Evolutionary conservation across 2,329 filamentous ascomycete genomes (phyloP), one percentile per base, ranked within the genome.

Genomic region (Apiospora rasikravindrae): DNA sequence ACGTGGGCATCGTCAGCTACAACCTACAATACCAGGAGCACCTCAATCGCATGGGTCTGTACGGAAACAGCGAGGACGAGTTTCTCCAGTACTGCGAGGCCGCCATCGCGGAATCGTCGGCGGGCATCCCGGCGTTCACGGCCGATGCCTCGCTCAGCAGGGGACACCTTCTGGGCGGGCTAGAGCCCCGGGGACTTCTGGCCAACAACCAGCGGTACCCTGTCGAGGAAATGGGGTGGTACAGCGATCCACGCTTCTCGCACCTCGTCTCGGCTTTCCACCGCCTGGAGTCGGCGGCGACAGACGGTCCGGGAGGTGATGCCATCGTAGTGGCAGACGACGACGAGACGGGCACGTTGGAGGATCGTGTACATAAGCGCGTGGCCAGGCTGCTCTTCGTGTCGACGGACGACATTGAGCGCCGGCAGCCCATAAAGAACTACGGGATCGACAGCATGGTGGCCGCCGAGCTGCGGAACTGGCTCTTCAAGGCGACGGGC

Each of bases 361-460:
- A 45, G 10, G 42, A 45, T 2, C 42, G 42, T 6, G 42, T 75
- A 11, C 51, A 69, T 1, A 22, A 45, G 6, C 75, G 74, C 51
- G 24, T 76, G 22, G 71, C 71, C 2, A 70, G 70, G 10, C 74
- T 77, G 6, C 75, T 77, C 70, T 74, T 71, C 24, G 57, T 74
- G 16, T 64, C 72, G 6, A 37, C 71, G 11, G 73, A 69, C 24
- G 73, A 75, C 3, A 73, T 76, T 22, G 73, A 73, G 22, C 64
- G 70, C 2, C 16, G n/a, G 26, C 45, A 67, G 67, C 70, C 72
- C 2, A 53, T 73, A 22, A 68, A 71, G 6, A 44, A 71, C 29
- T 74, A 71, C 29, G 76, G 76, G 0, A 74, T 77, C 0, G 76
- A 77, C 69, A 77, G 75, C 1, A 61, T 77, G 4, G 74, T 77